phyloP scores from a whole-genome alignment of 2,329 filamentous ascomycete genomes.

The Cylindrodendrum hubeiense region DNA sequence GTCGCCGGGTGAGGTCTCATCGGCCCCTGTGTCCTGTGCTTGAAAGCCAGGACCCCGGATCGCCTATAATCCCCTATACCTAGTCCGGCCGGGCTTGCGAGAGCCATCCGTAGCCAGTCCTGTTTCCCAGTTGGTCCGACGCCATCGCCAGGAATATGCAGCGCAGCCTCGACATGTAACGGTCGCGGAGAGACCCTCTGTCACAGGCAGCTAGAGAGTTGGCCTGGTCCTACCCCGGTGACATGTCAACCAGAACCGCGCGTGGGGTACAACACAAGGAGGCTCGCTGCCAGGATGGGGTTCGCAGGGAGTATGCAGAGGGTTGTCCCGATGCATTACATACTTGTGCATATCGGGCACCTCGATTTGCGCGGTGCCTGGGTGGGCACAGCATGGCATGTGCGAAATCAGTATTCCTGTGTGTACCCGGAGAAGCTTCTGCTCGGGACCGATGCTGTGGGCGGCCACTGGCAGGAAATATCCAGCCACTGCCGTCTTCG shows the following conservation, averaged over 20 bases:
- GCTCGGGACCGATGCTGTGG: conserved; percentile 14
- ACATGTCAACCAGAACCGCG: conserved; percentile 40
- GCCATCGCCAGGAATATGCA: conserved; percentile 31
- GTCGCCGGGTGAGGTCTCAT: conserved; percentile 36
- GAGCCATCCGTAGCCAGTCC: conserved; percentile 33
- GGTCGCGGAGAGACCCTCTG: conserved; percentile 31
- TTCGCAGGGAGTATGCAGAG: conserved; percentile 39
- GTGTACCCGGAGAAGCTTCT: conserved; percentile 12
- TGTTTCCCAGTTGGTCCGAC: conserved; percentile 32
- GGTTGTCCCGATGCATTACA: conserved; percentile 29
- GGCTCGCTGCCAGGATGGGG: conserved; percentile 30
- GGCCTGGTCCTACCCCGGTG: conserved; percentile 39
- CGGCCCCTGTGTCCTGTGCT: conserved; percentile 34
- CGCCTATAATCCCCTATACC: conserved; percentile 43
- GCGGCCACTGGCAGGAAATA: conserved; percentile 10
- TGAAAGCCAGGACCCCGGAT: conserved; percentile 36
- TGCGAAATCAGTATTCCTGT: conserved; percentile 13
- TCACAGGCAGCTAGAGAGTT: conserved; percentile 30
- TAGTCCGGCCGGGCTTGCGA: conserved; percentile 52
- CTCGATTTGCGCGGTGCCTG: conserved; percentile 12
- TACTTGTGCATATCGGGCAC: conserved; percentile 18
- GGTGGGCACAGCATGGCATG: conserved; percentile 12
- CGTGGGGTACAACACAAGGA: conserved; percentile 26
- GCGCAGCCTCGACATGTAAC: conserved; percentile 36
- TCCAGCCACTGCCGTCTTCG: not conserved